phyloP scores from a whole-genome alignment of 495 filamentous ascomycete genomes.

The Parathielavia hyrcaniae region DNA sequence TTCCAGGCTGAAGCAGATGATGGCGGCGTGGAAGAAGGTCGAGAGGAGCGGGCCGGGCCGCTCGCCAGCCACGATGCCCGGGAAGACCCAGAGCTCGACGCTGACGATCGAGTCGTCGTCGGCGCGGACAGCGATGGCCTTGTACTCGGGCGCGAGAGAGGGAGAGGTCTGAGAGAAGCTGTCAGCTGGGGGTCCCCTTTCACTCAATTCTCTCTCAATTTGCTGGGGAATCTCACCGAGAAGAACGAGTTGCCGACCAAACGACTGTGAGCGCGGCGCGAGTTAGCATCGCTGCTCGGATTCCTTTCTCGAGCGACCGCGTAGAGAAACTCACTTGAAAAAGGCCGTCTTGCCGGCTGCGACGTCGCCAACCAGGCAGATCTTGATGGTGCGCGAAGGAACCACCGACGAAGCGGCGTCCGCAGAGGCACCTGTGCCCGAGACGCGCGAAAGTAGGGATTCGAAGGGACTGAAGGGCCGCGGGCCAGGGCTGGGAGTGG shows the following conservation, averaged over 20 bases:
- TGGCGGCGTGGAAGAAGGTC: conserved; percentile 29
- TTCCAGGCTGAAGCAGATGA: conserved; percentile 30
- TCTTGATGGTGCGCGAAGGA: conserved; percentile 17
- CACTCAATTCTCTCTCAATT: neutral
- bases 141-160: conserved; percentile 16
- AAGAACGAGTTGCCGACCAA: neutral
- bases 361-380: conserved; percentile 23
- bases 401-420: neutral
- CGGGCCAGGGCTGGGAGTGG: neutral
- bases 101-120: conserved; percentile 10
- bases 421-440: neutral
- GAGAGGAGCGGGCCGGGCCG: conserved; percentile 7
- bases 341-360: conserved; percentile 25
- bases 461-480: conserved; percentile 10
- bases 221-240: neutral
- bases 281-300: conserved; percentile 1
- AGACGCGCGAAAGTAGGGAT: conserved; percentile 2
- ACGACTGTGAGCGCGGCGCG: conserved; percentile 3
- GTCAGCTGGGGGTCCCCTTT: neutral
- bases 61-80: conserved; percentile 14
- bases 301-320: neutral
- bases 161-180: conserved; percentile 12
- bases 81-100: conserved; percentile 33
- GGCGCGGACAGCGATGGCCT: conserved; percentile 10
- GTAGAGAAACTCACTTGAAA: conserved; percentile 14